These are phyloP conservation scores for Phytopythium ostracodes DNA, from an alignment of 352 stramenopile genomes.

Conservation along the genomic window DNA sequence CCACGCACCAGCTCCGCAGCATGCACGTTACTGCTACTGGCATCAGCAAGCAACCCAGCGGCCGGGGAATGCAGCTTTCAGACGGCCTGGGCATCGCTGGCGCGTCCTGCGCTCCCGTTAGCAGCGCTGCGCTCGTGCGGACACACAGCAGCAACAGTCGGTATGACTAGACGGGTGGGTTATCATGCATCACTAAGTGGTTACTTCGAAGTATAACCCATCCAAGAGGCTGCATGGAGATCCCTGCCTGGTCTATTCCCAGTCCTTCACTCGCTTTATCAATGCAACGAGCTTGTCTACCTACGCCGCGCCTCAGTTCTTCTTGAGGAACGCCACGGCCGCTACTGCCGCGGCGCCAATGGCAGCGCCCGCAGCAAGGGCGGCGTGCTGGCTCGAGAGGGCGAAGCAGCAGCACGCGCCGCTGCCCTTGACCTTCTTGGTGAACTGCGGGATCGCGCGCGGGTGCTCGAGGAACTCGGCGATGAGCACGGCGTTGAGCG, in stretches of 20 bases:
- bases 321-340: slow-evolving; percentile 36
- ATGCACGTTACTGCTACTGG: slow-evolving; percentile 18
- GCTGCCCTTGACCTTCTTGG: slow-evolving; percentile 41
- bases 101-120: slow-evolving; percentile 28
- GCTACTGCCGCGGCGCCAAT: slow-evolving; percentile 36
- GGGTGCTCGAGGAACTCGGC: slow-evolving; percentile 89
- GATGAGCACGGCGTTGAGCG: slow-evolving; percentile 97
- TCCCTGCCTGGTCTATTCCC: neutral
- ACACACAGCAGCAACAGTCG: slow-evolving; percentile 25
- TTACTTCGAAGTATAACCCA: too few species aligned
- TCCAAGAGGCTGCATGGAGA: neutral
- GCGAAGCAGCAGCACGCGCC: slow-evolving; percentile 11
- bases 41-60: neutral
- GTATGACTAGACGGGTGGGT: neutral
- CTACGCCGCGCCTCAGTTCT: slow-evolving; percentile 22
- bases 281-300: neutral
- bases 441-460: slow-evolving; percentile 52
- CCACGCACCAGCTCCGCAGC: slow-evolving; percentile 42
- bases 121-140: slow-evolving; percentile 27
- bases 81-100: slow-evolving; percentile 35
- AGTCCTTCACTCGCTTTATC: too few species aligned
- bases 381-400: slow-evolving; percentile 31
- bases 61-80: neutral
- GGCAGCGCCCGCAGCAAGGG: slow-evolving; percentile 29
- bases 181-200: neutral